Evolutionary conservation across 345 rosid genomes (phyloP).

Genomic region (Eucalyptus polybractea): DNA sequence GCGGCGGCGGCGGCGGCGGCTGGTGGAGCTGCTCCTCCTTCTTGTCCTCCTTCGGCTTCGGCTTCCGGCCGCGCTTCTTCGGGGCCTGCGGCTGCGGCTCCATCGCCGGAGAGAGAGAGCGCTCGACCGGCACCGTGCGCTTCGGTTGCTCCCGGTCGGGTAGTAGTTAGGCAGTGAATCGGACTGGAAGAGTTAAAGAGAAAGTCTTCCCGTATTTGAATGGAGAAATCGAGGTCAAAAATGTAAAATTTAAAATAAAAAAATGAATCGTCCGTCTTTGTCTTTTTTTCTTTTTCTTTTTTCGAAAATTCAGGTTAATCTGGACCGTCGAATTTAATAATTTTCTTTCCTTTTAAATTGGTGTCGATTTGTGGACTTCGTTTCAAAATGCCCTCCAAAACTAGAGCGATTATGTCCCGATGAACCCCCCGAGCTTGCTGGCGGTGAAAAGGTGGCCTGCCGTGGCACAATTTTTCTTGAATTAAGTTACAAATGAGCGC

Average conservation of each 20-base stretch:
- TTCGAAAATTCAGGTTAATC: neutral
- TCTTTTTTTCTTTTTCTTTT: neutral
- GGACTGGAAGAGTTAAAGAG: neutral
- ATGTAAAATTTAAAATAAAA: rapidly evolving
- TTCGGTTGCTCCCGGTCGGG: neutral
- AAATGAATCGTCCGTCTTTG: neutral
- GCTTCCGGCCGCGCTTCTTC: conserved; percentile 92
- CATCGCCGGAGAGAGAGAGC: neutral
- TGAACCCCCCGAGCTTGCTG: rapidly evolving
- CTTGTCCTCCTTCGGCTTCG: conserved; percentile 69
- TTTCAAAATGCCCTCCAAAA: neutral
- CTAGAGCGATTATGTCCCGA: neutral
- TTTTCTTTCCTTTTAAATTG: neutral
- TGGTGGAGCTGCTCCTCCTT: conserved; percentile 14
- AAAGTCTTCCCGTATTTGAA: neutral
- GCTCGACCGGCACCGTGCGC: neutral
- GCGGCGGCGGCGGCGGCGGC: neutral
- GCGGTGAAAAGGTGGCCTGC: neutral
- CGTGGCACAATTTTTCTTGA: neutral
- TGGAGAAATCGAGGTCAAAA: neutral
- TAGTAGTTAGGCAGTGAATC: neutral
- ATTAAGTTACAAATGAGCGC: neutral
- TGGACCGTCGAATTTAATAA: neutral
- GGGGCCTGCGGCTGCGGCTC: conserved; percentile 21
- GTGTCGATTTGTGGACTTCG: neutral